These are phyloP conservation scores for Psilocybe cubensis DNA, from an alignment of 768 basidiomycete species.

Conservation along the genomic window DNA sequence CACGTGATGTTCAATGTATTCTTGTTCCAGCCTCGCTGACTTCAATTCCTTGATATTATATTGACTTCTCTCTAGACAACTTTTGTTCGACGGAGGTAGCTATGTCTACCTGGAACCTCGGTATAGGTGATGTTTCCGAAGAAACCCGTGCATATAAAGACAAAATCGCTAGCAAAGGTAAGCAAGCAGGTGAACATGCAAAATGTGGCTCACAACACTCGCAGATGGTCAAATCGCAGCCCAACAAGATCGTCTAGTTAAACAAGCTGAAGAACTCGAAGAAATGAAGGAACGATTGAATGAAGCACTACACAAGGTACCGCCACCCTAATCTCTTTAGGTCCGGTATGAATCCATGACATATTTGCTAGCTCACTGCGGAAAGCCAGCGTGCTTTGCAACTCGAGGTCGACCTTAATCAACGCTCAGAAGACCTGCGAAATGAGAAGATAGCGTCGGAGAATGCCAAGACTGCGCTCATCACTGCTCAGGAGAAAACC, in stretches of 20 bases:
- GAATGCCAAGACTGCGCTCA: conserved; percentile 55
- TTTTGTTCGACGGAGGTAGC: conserved; percentile 15
- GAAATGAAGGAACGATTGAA: conserved; percentile 46
- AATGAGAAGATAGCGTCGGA: conserved; percentile 54
- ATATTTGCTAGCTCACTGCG: conserved; percentile 46
- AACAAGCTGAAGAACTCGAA: conserved; percentile 43
- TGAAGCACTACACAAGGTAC: conserved; percentile 51
- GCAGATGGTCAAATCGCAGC: conserved; percentile 53
- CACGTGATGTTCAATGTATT: conserved; percentile 6
- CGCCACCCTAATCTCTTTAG: conserved; percentile 12
- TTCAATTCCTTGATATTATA: conserved; percentile 1
- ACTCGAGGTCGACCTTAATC: conserved; percentile 54
- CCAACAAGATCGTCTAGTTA: conserved; percentile 46
- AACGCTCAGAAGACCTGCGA: conserved; percentile 57
- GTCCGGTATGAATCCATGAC: background rate
- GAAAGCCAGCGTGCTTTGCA: conserved; percentile 60
- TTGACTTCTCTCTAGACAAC: conserved; percentile 6
- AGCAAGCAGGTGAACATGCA: conserved; percentile 3
- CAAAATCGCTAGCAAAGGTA: conserved; percentile 55
- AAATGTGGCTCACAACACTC: conserved; percentile 15
- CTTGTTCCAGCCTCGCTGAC: background rate
- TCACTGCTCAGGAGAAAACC: conserved; percentile 50
- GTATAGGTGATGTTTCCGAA: conserved; percentile 49
- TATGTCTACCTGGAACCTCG: conserved; percentile 54
- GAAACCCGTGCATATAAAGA: conserved; percentile 50